Conservation (phyloP, 768 basidiomycete genomes). For the Tylopilus balloui region DNA sequence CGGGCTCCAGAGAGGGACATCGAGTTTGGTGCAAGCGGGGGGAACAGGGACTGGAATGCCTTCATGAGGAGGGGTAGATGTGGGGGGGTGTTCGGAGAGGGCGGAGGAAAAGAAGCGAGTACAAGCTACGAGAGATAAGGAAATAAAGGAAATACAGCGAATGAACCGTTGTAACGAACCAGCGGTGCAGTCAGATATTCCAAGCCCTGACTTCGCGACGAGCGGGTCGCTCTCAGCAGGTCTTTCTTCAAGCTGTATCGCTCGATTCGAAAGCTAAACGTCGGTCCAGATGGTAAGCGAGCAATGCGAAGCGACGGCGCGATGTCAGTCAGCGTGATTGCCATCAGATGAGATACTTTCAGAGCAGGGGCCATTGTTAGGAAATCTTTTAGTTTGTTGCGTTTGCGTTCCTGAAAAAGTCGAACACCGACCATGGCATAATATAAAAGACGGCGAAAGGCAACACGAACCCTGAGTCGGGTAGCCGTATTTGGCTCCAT, state of each 20-base stretch:
- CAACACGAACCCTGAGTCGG: slow-evolving; percentile 66
- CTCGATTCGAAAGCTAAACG: slow-evolving; percentile 88
- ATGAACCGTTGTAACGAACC: slow-evolving; percentile 42
- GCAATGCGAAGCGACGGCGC: slow-evolving; percentile 85
- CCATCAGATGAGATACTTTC: slow-evolving; percentile 87
- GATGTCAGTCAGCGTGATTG: slow-evolving; percentile 82
- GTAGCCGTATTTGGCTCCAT: slow-evolving; percentile 99
- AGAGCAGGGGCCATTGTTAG: slow-evolving; percentile 87
- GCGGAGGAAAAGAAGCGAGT: slow-evolving; percentile 79
- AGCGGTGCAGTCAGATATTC: slow-evolving; percentile 92
- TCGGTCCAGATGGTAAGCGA: slow-evolving; percentile 85
- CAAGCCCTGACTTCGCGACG: slow-evolving; percentile 71
- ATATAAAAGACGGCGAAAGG: neutral
- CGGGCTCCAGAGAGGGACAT: slow-evolving; percentile 85
- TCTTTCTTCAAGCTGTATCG: slow-evolving; percentile 91
- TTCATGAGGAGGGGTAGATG: slow-evolving; percentile 92
- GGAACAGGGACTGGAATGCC: slow-evolving; percentile 94
- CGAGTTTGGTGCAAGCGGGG: slow-evolving; percentile 79
- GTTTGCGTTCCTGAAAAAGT: slow-evolving; percentile 72
- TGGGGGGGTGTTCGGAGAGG: slow-evolving; percentile 67
- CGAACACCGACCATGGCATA: slow-evolving; percentile 7
- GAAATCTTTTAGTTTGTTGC: slow-evolving; percentile 92
- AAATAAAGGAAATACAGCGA: neutral
- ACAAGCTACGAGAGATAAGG: slow-evolving; percentile 54
- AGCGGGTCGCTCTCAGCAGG: slow-evolving; percentile 58